phyloP scores from a whole-genome alignment of 2,329 filamentous ascomycete species.

The Penicillium sp. region DNA sequence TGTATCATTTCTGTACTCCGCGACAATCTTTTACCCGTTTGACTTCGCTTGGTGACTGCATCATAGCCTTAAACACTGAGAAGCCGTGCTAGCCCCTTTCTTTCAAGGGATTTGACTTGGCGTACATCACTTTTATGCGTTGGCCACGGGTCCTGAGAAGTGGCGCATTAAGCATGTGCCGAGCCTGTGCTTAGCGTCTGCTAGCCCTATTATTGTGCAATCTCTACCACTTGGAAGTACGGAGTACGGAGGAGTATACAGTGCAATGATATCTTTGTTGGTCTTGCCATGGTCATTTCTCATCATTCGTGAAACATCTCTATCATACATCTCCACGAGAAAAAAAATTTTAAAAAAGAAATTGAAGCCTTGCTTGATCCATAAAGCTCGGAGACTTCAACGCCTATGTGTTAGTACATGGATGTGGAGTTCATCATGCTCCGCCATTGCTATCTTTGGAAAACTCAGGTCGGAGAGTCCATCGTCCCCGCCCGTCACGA shows the following conservation, averaged over 20 bases:
- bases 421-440: conserved; percentile 4
- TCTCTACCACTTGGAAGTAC: too few relatives aligned
- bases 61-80: neutral
- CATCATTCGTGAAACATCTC: conserved; percentile 2
- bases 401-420: too few relatives aligned
- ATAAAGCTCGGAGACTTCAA: too few relatives aligned
- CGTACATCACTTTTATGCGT: neutral
- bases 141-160: neutral
- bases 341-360: neutral
- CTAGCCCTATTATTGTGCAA: neutral
- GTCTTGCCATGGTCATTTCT: conserved; percentile 1
- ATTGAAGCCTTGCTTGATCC: too few relatives aligned
- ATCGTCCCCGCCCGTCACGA: conserved; percentile 53
- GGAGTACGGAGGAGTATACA: neutral
- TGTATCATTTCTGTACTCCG: neutral
- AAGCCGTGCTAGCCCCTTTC: neutral
- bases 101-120: neutral
- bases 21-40: conserved; percentile 6
- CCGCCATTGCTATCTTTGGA: conserved; percentile 19
- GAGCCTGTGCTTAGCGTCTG: neutral
- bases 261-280: neutral
- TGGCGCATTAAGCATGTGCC: conserved; percentile 8
- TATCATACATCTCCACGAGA: conserved; percentile 1
- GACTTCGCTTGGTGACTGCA: neutral
- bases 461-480: conserved; percentile 63